Evolutionary conservation across 768 basidiomycete genomes (phyloP).

Genomic region (Kwoniella sp.): DNA sequence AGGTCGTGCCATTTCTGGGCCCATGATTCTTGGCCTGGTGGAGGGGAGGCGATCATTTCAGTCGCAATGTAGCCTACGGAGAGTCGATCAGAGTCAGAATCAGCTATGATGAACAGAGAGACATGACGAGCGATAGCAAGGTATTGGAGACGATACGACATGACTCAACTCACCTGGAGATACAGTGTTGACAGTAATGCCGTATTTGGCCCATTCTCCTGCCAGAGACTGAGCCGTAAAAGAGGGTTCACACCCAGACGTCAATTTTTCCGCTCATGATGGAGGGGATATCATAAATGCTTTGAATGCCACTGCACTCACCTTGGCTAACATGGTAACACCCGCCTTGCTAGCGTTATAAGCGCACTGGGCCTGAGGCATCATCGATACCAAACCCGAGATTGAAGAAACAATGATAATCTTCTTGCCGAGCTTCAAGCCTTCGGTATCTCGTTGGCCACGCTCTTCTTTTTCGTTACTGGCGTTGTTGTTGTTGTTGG

Average conservation of each 20-base stretch:
- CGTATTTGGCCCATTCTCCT: slow-evolving; percentile 53
- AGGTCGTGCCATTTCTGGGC: slow-evolving; percentile 43
- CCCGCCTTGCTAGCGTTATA: slow-evolving; percentile 31
- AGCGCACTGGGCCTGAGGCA: slow-evolving; percentile 51
- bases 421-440: slow-evolving; percentile 43
- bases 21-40: slow-evolving; percentile 32
- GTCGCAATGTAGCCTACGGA: slow-evolving; percentile 51
- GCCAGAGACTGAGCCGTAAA: slow-evolving; percentile 43
- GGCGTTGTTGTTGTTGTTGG: background rate
- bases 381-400: slow-evolving; percentile 52
- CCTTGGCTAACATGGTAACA: slow-evolving; percentile 10
- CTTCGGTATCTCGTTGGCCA: slow-evolving; percentile 15
- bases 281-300: too few relatives aligned
- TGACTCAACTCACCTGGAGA: slow-evolving; percentile 46
- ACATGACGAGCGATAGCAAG: too few relatives aligned
- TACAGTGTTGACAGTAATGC: slow-evolving; percentile 50
- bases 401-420: slow-evolving; percentile 53
- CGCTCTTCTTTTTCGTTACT: background rate
- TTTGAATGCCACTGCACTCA: too few relatives aligned
- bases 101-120: too few relatives aligned
- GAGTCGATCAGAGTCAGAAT: too few relatives aligned
- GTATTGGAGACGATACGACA: too few relatives aligned
- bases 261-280: too few relatives aligned
- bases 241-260: background rate
- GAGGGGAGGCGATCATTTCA: slow-evolving; percentile 50